A percentile compares a stretch with the other conserved stretches of the same genome.
These are phyloP conservation scores for Colletotrichum phormii DNA, from an alignment of 2,329 filamentous ascomycete species.

Conservation along the genomic window DNA sequence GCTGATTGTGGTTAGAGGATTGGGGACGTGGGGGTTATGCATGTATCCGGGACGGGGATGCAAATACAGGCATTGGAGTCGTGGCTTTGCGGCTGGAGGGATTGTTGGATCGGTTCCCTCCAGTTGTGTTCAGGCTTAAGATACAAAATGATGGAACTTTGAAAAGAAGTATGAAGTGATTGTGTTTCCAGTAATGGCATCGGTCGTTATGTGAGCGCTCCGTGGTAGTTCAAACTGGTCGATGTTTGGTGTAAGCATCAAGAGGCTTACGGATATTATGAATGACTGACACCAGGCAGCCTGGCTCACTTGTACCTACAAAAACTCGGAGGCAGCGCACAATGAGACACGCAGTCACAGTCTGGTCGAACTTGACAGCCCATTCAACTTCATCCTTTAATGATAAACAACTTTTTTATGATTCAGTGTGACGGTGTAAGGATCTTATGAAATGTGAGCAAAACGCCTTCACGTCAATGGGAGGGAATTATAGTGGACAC, in stretches of 20 bases:
- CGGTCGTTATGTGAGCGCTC: too few species aligned
- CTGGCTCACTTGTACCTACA: too few species aligned
- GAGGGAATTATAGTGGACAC: not conserved
- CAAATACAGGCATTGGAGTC: not conserved
- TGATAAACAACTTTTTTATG: not conserved
- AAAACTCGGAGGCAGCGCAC: too few species aligned
- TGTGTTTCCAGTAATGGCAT: too few species aligned
- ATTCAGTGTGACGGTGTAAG: not conserved
- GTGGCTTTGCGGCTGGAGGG: not conserved
- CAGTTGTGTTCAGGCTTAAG: not conserved
- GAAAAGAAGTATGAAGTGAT: not conserved
- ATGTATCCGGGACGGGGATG: not conserved
- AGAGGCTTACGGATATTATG: too few species aligned
- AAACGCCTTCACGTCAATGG: not conserved
- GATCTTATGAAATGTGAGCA: not conserved
- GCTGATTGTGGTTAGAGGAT: constrained; percentile 23
- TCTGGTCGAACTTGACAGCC: too few species aligned
- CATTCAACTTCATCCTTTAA: too few species aligned
- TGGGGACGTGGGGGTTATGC: constrained; percentile 3
- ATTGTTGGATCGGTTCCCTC: not conserved
- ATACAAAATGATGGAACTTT: too few species aligned
- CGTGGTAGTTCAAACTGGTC: too few species aligned
- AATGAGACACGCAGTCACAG: too few species aligned
- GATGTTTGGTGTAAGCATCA: too few species aligned
- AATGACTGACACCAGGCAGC: too few species aligned